Evolutionary conservation across 2,329 filamentous ascomycete species (phyloP), one percentile per base, ranked within the genome.

Genomic region (Xylaria sp.): DNA sequence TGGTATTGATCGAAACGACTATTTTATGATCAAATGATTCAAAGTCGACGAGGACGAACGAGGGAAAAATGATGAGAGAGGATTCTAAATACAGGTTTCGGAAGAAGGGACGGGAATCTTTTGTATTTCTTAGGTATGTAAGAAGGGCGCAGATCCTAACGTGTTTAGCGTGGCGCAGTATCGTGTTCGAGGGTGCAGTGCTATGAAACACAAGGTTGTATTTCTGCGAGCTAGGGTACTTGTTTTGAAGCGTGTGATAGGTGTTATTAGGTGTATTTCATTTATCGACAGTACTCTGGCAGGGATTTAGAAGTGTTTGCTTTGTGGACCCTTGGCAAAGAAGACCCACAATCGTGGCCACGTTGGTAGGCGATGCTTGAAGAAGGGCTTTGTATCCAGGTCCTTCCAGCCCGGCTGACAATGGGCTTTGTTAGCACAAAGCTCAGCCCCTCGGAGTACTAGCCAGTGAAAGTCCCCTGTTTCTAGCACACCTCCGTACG

Each of bases 161-260:
- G 67, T 67, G 69, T 70, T 60, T 71, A 36, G 72, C 70, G 75
- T 77, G 75, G 75, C 75, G 75, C 75, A 77, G 75, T 71, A 65
- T 68, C 53, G 48, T 36, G 38, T 62, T 10, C 6, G 44, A 60
- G 28, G 48, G 20, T 23, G 33, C 26, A 23, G 59, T 54, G 49
- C 28, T n/a, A 6, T 46, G 51, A 46, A 17, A 46, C 36, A 59
- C 33, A 31, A 31, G 7, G 48, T n/a, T n/a, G 66, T 68, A 66
- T 36, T 66, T 36, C 42, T n/a, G 53, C 59, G 57, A 42, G 59
- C 56, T 58, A 58, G 28, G 53, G 26, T 66, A 66, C 59, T 42
- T 40, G 10, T 13, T 4, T 20, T 59, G 11, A 1, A 4, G 36
- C 26, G 5, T 59, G 7, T 31, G 26, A 9, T 15, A 4, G 13